Evolutionary conservation across 768 basidiomycete species (phyloP).

Genomic region (Rubroboletus pulcherrimus): DNA sequence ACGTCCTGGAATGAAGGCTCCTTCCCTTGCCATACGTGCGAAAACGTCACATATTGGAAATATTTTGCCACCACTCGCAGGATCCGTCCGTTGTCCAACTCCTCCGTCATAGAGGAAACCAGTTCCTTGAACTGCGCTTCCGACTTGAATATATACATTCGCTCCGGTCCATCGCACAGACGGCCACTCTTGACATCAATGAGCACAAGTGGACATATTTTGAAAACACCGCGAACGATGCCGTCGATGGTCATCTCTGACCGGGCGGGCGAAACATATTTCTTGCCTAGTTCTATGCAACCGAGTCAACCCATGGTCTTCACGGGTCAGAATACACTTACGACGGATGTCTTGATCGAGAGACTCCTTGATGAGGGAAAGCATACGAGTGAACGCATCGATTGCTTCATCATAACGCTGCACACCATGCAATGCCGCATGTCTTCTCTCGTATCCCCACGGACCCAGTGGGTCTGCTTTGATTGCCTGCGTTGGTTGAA

Average conservation of each 20-base stretch:
- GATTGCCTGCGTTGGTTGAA: background rate
- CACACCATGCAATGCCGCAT: background rate
- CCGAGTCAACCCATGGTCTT: background rate
- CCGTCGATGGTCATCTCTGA: background rate
- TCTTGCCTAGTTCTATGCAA: background rate
- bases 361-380: background rate
- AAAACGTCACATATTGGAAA: background rate
- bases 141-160: background rate
- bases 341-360: background rate
- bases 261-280: background rate
- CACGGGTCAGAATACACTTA: background rate
- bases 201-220: background rate
- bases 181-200: background rate
- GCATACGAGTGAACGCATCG: background rate
- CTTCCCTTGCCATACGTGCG: background rate
- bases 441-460: background rate
- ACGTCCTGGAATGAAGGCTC: constrained; percentile 12
- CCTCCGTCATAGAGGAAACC: constrained; percentile 6
- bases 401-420: constrained; percentile 1
- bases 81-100: constrained; percentile 3
- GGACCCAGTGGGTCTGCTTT: background rate
- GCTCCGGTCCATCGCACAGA: background rate
- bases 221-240: background rate
- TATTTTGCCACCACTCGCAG: background rate
- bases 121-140: background rate